Base-by-base conservation (phyloP, 768 basidiomycete species). In the Pholiota molesta region DNA sequence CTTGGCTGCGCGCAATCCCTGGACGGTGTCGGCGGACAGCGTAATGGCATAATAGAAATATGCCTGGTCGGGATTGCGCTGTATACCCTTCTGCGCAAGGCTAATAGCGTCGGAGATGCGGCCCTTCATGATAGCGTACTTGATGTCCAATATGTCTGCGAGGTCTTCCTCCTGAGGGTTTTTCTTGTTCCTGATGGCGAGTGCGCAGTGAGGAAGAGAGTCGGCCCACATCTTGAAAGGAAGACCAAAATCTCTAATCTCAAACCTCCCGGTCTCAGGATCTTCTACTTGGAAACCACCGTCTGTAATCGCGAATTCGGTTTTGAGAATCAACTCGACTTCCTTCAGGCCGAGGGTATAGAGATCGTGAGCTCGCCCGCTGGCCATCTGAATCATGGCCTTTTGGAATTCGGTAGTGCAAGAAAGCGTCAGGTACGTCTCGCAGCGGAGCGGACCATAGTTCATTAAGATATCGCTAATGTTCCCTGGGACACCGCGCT, bases 81-180 rank as follows among this genome's bases (percentile, higher is more conserved):
- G 70, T 37, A 89, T 70, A 1, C 77, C 80, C 39, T 77, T 75
- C 60, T 78, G 75, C 0, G 86, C 86, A 6, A 80, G 66, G 14
- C 68, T 69, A 52, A 82, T 74, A 1, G 87, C 86, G 11, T 86
- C 81, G 4, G 76, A 69, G 33, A 85, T 73, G 29, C 81, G 80
- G 21, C 76, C 72, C 56, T 75, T 78, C 71, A 86, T 79, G 69
- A 89, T 81, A 57, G 70, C 65, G 68, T 72, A 85, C 68, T 90
- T 89, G 74, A 88, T 82, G 33, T 89, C 86, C 31, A 90, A 70
- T 63, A 90, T 84, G 68, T 89, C 87, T 0, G 88, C 88, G 14
- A 77, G 65, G 68, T 89, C 86, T 21, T 63, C 70, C 58, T 88
- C 83, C 5, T 66, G 66, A 0, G 78, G 68, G 13, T 70, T 72